Conservation (phyloP, 2,329 filamentous ascomycete species). For the Xylaria sp. region DNA sequence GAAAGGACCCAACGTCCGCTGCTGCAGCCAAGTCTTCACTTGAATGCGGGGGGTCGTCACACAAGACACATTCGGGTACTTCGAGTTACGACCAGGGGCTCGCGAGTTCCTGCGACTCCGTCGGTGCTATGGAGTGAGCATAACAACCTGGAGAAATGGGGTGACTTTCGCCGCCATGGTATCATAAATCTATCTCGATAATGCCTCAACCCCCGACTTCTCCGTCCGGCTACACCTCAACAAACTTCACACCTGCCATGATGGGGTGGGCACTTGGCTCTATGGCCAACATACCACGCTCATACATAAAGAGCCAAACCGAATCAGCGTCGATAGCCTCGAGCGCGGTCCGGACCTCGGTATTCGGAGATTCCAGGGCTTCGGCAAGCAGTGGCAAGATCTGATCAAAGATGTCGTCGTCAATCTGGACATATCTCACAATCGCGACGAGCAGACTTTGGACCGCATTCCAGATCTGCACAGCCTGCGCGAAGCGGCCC, state of each 20-base stretch:
- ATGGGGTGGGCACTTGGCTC: constrained; percentile 34
- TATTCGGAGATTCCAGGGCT: constrained; percentile 39
- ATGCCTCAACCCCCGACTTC: background rate
- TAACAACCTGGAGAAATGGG: background rate
- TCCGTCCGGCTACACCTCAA: constrained; percentile 13
- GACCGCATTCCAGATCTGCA: constrained; percentile 60
- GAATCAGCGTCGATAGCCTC: constrained; percentile 66
- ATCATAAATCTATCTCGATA: background rate
- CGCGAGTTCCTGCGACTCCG: background rate
- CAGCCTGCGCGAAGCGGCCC: constrained; percentile 56
- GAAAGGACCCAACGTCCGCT: background rate
- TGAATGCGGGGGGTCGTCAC: background rate
- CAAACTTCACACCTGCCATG: constrained; percentile 41
- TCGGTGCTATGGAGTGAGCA: background rate
- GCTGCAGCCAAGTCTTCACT: background rate
- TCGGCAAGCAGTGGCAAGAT: constrained; percentile 58
- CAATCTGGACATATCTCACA: constrained; percentile 57
- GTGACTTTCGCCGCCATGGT: background rate
- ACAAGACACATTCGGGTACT: background rate
- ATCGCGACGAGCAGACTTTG: constrained; percentile 55
- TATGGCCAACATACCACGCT: constrained; percentile 37
- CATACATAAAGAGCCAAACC: constrained; percentile 63
- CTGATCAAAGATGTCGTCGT: constrained; percentile 66
- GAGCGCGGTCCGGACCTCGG: constrained; percentile 50
- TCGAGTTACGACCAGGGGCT: background rate